These are phyloP conservation scores for Geoglossum glabrum DNA, from an alignment of 495 filamentous ascomycete genomes.

Conservation along the genomic window DNA sequence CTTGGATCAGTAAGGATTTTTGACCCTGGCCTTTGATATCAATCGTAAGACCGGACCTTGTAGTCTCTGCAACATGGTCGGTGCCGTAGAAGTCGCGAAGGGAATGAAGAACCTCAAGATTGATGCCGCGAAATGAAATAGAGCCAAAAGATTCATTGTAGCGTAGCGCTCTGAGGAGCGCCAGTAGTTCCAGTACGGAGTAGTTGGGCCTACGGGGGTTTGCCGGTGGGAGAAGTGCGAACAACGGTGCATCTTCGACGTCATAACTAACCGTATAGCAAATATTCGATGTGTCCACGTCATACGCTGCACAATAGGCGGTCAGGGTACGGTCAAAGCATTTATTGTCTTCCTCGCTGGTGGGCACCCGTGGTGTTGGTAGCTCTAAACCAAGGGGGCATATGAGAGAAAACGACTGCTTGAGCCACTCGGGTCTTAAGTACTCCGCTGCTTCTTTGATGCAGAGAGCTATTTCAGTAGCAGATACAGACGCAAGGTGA, in stretches of 20 bases:
- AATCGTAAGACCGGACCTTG: slow-evolving; percentile 33
- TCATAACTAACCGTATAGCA: slow-evolving; percentile 60
- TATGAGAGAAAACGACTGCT: slow-evolving; percentile 41
- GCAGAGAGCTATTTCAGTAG: slow-evolving; percentile 54
- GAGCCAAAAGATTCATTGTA: slow-evolving; percentile 84
- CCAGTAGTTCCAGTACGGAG: slow-evolving; percentile 52
- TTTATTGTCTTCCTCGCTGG: slow-evolving; percentile 52
- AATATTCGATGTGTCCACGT: slow-evolving; percentile 47
- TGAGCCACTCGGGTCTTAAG: slow-evolving; percentile 69
- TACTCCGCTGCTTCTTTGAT: slow-evolving; percentile 55
- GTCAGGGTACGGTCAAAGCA: slow-evolving; percentile 67
- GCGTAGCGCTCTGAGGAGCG: slow-evolving; percentile 66
- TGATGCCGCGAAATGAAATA: slow-evolving; percentile 62
- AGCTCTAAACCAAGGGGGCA: slow-evolving; percentile 43
- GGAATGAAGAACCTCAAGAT: slow-evolving; percentile 44
- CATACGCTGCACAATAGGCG: slow-evolving; percentile 69
- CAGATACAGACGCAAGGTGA: slow-evolving; percentile 59
- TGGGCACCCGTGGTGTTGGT: slow-evolving; percentile 38
- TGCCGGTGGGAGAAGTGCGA: slow-evolving; percentile 53
- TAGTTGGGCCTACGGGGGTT: slow-evolving; percentile 37
- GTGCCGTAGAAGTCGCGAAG: slow-evolving; percentile 37
- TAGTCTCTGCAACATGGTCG: slow-evolving; percentile 42
- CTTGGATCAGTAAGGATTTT: slow-evolving; percentile 47
- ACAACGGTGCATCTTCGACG: slow-evolving; percentile 63
- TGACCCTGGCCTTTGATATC: slow-evolving; percentile 36